These are phyloP conservation scores for Talaromyces trachyspermus DNA, from an alignment of 495 filamentous ascomycete species.

Conservation along the genomic window DNA sequence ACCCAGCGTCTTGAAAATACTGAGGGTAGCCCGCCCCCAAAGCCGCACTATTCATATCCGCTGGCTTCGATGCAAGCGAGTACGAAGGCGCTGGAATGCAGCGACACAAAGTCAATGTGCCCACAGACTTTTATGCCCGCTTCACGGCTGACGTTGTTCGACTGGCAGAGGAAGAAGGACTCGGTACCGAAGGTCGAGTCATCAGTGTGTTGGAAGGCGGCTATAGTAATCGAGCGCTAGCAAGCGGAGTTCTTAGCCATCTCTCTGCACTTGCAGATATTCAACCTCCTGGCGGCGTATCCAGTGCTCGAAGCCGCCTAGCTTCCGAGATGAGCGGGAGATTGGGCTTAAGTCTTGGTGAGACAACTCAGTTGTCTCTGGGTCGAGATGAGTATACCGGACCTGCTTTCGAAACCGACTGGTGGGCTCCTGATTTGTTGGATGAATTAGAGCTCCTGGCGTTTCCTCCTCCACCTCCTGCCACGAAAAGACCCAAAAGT, in stretches of 20 bases:
- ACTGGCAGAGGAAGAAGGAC: constrained; percentile 72
- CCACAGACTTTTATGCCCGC: constrained; percentile 90
- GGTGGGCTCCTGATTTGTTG: constrained; percentile 70
- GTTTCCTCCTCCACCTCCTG: constrained; percentile 37
- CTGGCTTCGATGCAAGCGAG: constrained; percentile 94
- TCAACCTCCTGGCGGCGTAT: background rate
- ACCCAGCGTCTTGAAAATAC: constrained; percentile 51
- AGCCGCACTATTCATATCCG: constrained; percentile 87
- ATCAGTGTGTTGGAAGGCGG: constrained; percentile 94
- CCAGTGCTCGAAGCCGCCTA: constrained; percentile 13
- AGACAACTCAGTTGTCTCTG: background rate
- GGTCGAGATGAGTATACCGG: constrained; percentile 2
- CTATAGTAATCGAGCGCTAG: constrained; percentile 86
- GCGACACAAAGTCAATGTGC: constrained; percentile 86
- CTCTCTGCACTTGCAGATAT: constrained; percentile 62
- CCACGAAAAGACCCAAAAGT: constrained; percentile 45
- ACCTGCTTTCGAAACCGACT: constrained; percentile 53
- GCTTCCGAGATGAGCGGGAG: constrained; percentile 23
- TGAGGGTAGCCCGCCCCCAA: constrained; percentile 52
- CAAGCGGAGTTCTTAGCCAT: constrained; percentile 82
- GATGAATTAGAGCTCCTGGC: constrained; percentile 54
- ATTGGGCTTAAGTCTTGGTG: constrained; percentile 13
- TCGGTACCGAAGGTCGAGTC: constrained; percentile 71
- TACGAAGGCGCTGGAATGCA: constrained; percentile 92
- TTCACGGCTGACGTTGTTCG: constrained; percentile 78